Percentiles rank a stretch among this genome's conserved stretches.
Evolutionary conservation across 495 filamentous ascomycete genomes (phyloP).

Genomic region (Podospora australis): DNA sequence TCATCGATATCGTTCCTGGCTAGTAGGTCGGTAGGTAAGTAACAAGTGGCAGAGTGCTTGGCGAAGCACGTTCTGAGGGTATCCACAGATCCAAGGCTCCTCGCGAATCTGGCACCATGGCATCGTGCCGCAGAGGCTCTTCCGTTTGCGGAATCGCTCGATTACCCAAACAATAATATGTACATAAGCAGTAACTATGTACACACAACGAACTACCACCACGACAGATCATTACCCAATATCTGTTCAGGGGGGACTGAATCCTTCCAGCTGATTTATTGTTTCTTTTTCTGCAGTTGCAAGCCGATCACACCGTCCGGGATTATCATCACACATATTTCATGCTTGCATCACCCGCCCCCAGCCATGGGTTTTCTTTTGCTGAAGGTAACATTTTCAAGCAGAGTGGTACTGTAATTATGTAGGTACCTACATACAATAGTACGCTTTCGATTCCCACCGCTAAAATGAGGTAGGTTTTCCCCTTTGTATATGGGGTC

Average conservation of each 20-base stretch:
- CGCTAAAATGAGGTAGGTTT: too few relatives aligned
- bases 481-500: too few relatives aligned
- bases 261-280: background rate
- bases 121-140: background rate
- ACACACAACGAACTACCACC: too few relatives aligned
- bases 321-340: background rate
- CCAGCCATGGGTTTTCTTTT: background rate
- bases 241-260: background rate
- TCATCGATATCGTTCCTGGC: conserved; percentile 1
- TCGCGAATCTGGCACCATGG: conserved; percentile 2
- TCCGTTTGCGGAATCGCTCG: conserved; percentile 3
- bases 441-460: too few relatives aligned
- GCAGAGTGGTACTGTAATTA: too few relatives aligned
- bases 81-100: background rate
- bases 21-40: background rate
- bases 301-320: background rate
- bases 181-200: too few relatives aligned
- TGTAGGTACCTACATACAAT: too few relatives aligned
- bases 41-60: conserved; percentile 1
- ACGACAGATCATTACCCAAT: background rate
- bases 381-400: background rate
- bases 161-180: background rate
- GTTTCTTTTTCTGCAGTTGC: background rate
- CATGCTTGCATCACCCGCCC: background rate
- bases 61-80: background rate